These are phyloP conservation scores for Lachancea kluyveri DNA, from an alignment of 805 yeast genomes.

Conservation along the genomic window DNA sequence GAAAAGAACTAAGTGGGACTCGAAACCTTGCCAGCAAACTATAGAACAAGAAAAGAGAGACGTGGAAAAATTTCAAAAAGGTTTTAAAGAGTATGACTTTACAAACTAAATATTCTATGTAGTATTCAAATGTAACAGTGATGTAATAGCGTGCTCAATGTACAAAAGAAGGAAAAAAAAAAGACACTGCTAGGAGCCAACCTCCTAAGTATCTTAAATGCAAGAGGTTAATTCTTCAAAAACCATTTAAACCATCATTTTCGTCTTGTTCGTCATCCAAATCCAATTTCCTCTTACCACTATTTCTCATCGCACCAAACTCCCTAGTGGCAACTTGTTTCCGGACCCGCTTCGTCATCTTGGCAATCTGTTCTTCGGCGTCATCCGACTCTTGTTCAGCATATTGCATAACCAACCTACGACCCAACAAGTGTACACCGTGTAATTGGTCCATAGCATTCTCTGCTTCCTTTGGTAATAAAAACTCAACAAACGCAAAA, in stretches of 20 bases:
- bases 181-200: not conserved
- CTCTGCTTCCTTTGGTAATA: slow-evolving; percentile 84
- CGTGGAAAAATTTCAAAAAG: slow-evolving; percentile 53
- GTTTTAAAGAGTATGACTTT: slow-evolving; percentile 50
- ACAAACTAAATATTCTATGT: slow-evolving; percentile 25
- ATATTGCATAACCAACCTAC: slow-evolving; percentile 87
- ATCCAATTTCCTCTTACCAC: slow-evolving; percentile 67
- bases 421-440: slow-evolving; percentile 95
- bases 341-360: slow-evolving; percentile 81
- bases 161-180: no score
- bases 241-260: slow-evolving; percentile 22
- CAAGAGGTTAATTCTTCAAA: slow-evolving; percentile 7
- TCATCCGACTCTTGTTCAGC: slow-evolving; percentile 78
- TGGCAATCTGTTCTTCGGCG: slow-evolving; percentile 85
- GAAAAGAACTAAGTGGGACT: slow-evolving; percentile 68
- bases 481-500: slow-evolving; percentile 93
- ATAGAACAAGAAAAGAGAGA: slow-evolving; percentile 57
- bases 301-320: slow-evolving; percentile 59
- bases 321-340: slow-evolving; percentile 76
- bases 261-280: slow-evolving; percentile 38
- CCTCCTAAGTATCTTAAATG: not conserved
- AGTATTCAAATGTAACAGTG: not conserved
- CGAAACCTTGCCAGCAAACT: slow-evolving; percentile 52
- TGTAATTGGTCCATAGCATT: slow-evolving; percentile 87
- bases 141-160: not conserved